Evolutionary conservation across 306 rosid genomes (phyloP).

Genomic region (Argentina anserina): DNA sequence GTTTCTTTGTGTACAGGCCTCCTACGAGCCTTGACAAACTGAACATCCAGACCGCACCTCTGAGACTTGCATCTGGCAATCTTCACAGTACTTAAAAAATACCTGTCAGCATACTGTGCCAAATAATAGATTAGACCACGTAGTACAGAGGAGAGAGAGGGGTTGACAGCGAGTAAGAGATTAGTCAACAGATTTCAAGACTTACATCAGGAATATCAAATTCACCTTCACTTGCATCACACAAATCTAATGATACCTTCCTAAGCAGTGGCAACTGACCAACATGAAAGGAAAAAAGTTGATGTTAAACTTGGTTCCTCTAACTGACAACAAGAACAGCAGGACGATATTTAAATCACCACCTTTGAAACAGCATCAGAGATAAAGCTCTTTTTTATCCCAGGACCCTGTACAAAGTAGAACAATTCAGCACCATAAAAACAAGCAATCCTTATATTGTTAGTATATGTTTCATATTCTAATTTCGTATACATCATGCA

Average conservation of each 20-base stretch:
- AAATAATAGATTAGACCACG: slow-evolving; percentile 16
- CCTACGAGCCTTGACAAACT: slow-evolving; percentile 20
- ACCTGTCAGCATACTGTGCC: slow-evolving; percentile 38
- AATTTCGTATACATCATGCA: not conserved
- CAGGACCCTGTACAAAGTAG: slow-evolving; percentile 53
- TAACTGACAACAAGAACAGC: slow-evolving; percentile 4
- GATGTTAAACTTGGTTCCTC: slow-evolving; percentile 14
- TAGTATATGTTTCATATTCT: not conserved
- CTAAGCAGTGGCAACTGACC: slow-evolving; percentile 69
- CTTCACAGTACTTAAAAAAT: slow-evolving; percentile 47
- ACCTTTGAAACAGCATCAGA: slow-evolving; percentile 61
- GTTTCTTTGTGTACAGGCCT: slow-evolving; percentile 62
- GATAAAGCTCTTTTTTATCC: slow-evolving; percentile 56
- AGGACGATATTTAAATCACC: not conserved
- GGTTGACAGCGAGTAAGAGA: not conserved
- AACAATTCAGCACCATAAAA: not conserved
- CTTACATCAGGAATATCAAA: slow-evolving; percentile 74
- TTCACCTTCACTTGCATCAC: slow-evolving; percentile 73
- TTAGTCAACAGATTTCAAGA: not conserved
- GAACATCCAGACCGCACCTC: slow-evolving; percentile 32
- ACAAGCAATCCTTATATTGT: not conserved
- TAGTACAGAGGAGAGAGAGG: not conserved
- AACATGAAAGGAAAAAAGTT: slow-evolving; percentile 19
- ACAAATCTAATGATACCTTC: slow-evolving; percentile 61
- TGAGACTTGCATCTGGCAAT: slow-evolving; percentile 62